Evolutionary conservation across 192 early-diverging fungal species (phyloP), one percentile per base, ranked within the genome.

Genomic region (Backusella tarrabulga): DNA sequence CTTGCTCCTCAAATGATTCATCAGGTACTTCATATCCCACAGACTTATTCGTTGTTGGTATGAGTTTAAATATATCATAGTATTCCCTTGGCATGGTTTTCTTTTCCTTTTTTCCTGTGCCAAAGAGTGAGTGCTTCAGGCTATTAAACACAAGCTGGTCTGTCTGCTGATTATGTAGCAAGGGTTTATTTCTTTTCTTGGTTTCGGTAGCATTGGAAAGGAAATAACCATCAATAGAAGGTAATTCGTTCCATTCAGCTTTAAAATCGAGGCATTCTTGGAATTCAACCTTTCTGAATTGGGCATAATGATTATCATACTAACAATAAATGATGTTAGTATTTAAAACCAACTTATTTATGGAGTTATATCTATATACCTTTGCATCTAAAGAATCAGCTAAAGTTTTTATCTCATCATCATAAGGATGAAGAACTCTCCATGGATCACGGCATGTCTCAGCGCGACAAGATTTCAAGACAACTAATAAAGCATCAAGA

Each of bases 371-470:
- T 32, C 32, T 32, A 8, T n/a, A 21, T 79, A 69, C 63, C 77
- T 54, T 63, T 72, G 14, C 6, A 46, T 76, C 8, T 0, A 73
- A 6, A n/a, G 75, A 72, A 54, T 76, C 38, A 23, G 63, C 40
- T 5, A 77, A 52, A 67, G 75, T 63, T 71, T 70, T 73, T 6
- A 79, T 67, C 56, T 23, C 26, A 8, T 40, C 4, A 41, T 79
- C 82, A 41, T 76, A 46, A 11, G 84, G 76, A 73, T 88, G 88
- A 14, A 91, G 74, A 1, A 83, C 82, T 0, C 67, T 68, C 90
- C 90, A 91, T 15, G 90, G 90, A 29, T 88, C 77, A 68, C 86
- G 84, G 72, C 90, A 91, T 1, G 78, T 83, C 0, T 80, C 82
- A 0, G 83, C 86, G 19, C 84, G 84, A 76, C 89, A 91, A 50